Conservation (phyloP, 495 filamentous ascomycete species). For the Xylaria intraflava region DNA sequence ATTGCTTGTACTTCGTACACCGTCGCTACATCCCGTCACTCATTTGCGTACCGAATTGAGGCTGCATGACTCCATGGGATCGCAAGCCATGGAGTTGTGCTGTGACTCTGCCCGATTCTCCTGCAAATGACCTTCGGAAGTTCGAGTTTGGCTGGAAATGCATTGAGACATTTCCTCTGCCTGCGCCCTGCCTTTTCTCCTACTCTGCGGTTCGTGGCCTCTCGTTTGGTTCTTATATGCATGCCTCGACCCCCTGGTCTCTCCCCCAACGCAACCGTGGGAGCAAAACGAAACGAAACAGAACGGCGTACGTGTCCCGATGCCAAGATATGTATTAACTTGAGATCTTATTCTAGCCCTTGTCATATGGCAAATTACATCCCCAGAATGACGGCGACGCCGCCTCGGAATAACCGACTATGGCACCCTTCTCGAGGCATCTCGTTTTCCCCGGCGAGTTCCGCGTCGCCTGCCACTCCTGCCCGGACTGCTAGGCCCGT, state of each 20-base stretch:
- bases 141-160: slow-evolving; percentile 18
- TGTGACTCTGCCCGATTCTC: slow-evolving; percentile 5
- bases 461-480: slow-evolving; percentile 10
- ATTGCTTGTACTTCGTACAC: neutral
- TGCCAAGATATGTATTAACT: neutral
- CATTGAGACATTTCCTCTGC: slow-evolving; percentile 16
- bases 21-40: neutral
- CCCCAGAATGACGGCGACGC: slow-evolving; percentile 23
- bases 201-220: slow-evolving; percentile 2
- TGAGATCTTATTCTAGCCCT: slow-evolving; percentile 13
- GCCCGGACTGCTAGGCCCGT: slow-evolving; percentile 7
- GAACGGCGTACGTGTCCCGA: neutral
- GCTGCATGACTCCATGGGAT: neutral
- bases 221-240: neutral
- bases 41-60: neutral
- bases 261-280: neutral
- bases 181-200: slow-evolving; percentile 9
- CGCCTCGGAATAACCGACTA: slow-evolving; percentile 20
- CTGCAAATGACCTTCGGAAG: slow-evolving; percentile 20
- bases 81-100: slow-evolving; percentile 19
- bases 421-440: slow-evolving; percentile 39
- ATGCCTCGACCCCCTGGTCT: neutral
- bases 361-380: slow-evolving; percentile 1
- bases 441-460: slow-evolving; percentile 25
- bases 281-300: too few relatives aligned